A percentile compares a stretch with the other conserved stretches of the same genome.
These are phyloP conservation scores for Lasiodiplodia theobromae DNA, from an alignment of 2,329 filamentous ascomycete genomes.

Conservation along the genomic window DNA sequence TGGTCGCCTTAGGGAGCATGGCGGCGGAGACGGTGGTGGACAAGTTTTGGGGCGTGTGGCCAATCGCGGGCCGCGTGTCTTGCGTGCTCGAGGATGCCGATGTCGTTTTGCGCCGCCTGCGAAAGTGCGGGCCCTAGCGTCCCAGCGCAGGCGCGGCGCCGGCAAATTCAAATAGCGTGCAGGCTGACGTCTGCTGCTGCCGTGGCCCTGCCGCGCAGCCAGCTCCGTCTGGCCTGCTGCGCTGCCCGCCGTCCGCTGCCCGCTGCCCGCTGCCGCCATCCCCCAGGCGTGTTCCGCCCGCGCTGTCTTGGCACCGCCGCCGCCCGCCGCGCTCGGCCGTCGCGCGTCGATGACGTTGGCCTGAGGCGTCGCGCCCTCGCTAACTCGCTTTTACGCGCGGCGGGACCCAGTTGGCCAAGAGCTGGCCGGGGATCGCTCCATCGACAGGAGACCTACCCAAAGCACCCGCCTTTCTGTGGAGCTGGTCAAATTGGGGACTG, in stretches of 20 bases:
- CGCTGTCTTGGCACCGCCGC: not conserved
- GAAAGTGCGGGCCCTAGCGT: constrained; percentile 14
- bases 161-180: constrained; percentile 19
- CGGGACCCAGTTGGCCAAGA: constrained; percentile 13
- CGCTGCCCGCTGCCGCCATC: not conserved
- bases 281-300: constrained; percentile 9
- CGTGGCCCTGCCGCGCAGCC: not conserved
- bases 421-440: constrained; percentile 18
- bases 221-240: not conserved
- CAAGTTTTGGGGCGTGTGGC: not conserved
- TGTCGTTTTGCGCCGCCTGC: constrained; percentile 29
- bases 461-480: constrained; percentile 10
- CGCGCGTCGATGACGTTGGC: constrained; percentile 15
- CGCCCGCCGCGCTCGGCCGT: not conserved
- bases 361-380: not conserved
- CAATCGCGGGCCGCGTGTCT: constrained; percentile 24
- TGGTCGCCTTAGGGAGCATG: constrained; percentile 17
- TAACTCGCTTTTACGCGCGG: constrained; percentile 18
- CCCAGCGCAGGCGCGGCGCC: not conserved
- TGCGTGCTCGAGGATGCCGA: constrained; percentile 28
- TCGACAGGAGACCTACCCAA: constrained; percentile 28
- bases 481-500: constrained; percentile 7
- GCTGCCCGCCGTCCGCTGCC: not conserved
- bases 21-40: constrained; percentile 22
- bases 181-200: constrained; percentile 1